Conservation (phyloP, 805 yeast species). For the Wickerhamomyces sydowiorum region DNA sequence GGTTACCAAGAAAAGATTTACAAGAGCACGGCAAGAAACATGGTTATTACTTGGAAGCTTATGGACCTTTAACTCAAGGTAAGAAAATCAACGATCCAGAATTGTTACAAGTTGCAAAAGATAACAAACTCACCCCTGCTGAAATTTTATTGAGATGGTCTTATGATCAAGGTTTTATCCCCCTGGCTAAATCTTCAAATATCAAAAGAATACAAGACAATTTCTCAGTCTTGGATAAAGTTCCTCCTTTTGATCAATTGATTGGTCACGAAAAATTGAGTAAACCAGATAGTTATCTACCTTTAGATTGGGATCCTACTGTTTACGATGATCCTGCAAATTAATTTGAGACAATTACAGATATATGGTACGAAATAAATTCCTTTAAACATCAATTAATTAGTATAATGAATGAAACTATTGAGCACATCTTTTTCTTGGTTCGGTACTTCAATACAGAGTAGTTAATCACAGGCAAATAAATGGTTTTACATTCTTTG, state of each 20-base stretch:
- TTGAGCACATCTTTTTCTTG: no score
- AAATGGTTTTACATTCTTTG: slow-evolving; percentile 12
- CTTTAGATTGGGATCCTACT: slow-evolving; percentile 6
- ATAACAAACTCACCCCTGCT: slow-evolving; percentile 33
- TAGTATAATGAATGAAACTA: neutral
- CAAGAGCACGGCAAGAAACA: slow-evolving; percentile 36
- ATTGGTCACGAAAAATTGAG: neutral
- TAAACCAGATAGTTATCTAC: neutral
- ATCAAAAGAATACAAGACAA: slow-evolving; percentile 32
- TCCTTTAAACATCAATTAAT: no score
- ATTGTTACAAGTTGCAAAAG: slow-evolving; percentile 33
- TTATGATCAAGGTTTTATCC: slow-evolving; percentile 46
- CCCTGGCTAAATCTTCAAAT: slow-evolving; percentile 38
- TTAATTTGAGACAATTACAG: slow-evolving; percentile 1
- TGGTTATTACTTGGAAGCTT: slow-evolving; percentile 47
- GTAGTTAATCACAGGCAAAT: neutral
- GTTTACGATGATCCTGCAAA: neutral
- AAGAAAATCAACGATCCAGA: slow-evolving; percentile 36
- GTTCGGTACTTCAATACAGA: no score
- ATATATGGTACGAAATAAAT: slow-evolving; percentile 3
- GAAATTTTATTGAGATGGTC: slow-evolving; percentile 53
- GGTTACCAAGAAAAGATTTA: slow-evolving; percentile 32
- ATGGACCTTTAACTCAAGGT: slow-evolving; percentile 54
- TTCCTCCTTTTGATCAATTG: neutral
- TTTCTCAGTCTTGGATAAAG: slow-evolving; percentile 23